These are phyloP conservation scores for Colletotrichum sp. DNA, from an alignment of 2,329 filamentous ascomycete species.

Conservation along the genomic window DNA sequence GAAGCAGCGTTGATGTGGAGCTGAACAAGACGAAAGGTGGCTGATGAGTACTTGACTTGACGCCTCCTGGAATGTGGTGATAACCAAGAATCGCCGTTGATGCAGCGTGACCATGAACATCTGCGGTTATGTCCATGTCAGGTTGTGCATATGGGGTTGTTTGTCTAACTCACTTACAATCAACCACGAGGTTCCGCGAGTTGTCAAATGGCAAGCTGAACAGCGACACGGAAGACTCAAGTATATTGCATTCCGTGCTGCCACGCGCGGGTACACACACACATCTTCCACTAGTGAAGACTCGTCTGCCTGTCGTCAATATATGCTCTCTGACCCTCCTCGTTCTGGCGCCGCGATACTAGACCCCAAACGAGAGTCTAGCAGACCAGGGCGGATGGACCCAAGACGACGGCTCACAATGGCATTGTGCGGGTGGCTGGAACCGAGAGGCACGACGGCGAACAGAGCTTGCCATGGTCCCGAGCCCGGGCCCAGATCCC, in stretches of 20 bases:
- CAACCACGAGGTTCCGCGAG: background rate
- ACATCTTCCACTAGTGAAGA: background rate
- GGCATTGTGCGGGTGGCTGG: background rate
- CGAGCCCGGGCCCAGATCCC: background rate
- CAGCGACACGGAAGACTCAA: background rate
- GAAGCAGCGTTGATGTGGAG: background rate
- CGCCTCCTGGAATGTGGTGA: background rate
- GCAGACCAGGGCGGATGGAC: background rate
- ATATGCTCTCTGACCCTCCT: background rate
- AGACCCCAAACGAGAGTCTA: background rate
- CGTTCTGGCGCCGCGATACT: background rate
- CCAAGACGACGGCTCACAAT: background rate
- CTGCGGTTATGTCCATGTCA: background rate
- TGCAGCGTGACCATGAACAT: background rate
- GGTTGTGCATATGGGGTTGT: background rate
- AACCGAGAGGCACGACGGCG: background rate
- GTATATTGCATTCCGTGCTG: background rate
- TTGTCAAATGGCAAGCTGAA: background rate
- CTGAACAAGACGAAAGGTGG: background rate
- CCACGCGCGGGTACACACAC: background rate
- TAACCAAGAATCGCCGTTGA: background rate
- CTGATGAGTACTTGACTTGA: background rate
- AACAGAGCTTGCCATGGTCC: background rate
- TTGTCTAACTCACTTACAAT: background rate
- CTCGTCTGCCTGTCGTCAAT: background rate